These are phyloP conservation scores for Hymenotorrendiella dingleyae DNA, from an alignment of 2,329 filamentous ascomycete genomes.

Conservation along the genomic window DNA sequence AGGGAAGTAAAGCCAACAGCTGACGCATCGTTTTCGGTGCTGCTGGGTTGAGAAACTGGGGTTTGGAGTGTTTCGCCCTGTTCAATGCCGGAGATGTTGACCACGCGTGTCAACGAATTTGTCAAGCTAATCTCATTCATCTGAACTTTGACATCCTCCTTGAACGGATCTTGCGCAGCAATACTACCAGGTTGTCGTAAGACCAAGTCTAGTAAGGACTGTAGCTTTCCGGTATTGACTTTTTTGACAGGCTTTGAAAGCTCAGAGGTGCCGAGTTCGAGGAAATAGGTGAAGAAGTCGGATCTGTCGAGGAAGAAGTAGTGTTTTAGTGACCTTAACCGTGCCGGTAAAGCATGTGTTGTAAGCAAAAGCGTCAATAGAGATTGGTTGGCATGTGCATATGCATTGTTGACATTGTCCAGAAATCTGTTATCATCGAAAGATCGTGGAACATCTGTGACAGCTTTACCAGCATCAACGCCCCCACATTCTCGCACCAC, in stretches of 20 bases:
- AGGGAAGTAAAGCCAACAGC: constrained; percentile 88
- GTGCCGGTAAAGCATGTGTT: constrained; percentile 81
- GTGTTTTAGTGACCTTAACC: constrained; percentile 88
- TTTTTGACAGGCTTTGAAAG: constrained; percentile 81
- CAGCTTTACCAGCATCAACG: constrained; percentile 85
- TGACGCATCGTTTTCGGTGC: constrained; percentile 71
- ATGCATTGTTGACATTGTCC: constrained; percentile 92
- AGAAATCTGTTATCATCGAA: constrained; percentile 90
- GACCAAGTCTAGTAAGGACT: constrained; percentile 84
- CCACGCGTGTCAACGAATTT: constrained; percentile 90
- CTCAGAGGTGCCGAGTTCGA: constrained; percentile 85
- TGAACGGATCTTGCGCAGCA: constrained; percentile 91
- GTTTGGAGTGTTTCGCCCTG: constrained; percentile 78
- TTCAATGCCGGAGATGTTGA: constrained; percentile 93
- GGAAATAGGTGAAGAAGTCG: constrained; percentile 97
- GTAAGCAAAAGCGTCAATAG: constrained; percentile 86
- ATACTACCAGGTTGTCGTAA: constrained; percentile 94
- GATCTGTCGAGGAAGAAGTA: constrained; percentile 99
- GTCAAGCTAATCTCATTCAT: constrained; percentile 95
- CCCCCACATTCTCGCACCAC: constrained; percentile 96
- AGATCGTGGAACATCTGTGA: constrained; percentile 80
- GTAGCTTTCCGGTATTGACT: constrained; percentile 65
- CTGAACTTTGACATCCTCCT: constrained; percentile 94
- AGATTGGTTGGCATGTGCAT: constrained; percentile 91
- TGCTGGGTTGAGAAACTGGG: constrained; percentile 57